These are phyloP conservation scores for Phytophthora sansomeana DNA, from an alignment of 352 stramenopile species.

Conservation along the genomic window DNA sequence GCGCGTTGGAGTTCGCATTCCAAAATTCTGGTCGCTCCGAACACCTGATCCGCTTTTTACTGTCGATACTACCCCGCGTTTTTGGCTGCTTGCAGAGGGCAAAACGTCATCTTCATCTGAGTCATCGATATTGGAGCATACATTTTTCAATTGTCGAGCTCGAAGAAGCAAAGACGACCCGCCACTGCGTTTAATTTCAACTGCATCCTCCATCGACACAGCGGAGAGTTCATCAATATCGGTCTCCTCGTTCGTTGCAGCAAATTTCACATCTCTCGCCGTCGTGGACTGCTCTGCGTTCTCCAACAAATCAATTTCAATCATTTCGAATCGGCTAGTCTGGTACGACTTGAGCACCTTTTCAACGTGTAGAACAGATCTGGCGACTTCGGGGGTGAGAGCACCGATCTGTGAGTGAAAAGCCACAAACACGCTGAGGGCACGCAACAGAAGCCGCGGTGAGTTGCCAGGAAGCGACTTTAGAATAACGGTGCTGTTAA, in stretches of 20 bases:
- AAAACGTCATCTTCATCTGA: constrained; percentile 44
- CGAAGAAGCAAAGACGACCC: constrained; percentile 36
- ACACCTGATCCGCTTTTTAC: not conserved
- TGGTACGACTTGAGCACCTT: constrained; percentile 56
- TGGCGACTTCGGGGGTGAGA: constrained; percentile 67
- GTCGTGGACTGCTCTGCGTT: not conserved
- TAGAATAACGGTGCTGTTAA: constrained; percentile 50
- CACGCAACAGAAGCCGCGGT: constrained; percentile 56
- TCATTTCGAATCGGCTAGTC: not conserved
- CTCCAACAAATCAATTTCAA: not conserved
- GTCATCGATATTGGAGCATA: constrained; percentile 59
- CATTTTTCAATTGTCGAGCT: constrained; percentile 40
- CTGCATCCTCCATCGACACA: constrained; percentile 7
- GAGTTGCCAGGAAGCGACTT: constrained; percentile 52
- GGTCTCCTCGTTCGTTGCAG: not conserved
- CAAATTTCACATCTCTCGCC: not conserved
- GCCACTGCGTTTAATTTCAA: constrained; percentile 1
- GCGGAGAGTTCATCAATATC: constrained; percentile 7
- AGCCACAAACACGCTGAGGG: constrained; percentile 71
- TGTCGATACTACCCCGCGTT: not conserved
- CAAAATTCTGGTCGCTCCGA: not conserved
- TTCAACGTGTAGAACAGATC: constrained; percentile 77
- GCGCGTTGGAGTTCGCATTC: constrained; percentile 14
- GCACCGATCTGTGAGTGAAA: constrained; percentile 81
- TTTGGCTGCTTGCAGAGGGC: not conserved